Evolutionary conservation across 2,329 filamentous ascomycete species (phyloP), one percentile per base, ranked within the genome.

Genomic region (Phaeophleospora eucalypticola): DNA sequence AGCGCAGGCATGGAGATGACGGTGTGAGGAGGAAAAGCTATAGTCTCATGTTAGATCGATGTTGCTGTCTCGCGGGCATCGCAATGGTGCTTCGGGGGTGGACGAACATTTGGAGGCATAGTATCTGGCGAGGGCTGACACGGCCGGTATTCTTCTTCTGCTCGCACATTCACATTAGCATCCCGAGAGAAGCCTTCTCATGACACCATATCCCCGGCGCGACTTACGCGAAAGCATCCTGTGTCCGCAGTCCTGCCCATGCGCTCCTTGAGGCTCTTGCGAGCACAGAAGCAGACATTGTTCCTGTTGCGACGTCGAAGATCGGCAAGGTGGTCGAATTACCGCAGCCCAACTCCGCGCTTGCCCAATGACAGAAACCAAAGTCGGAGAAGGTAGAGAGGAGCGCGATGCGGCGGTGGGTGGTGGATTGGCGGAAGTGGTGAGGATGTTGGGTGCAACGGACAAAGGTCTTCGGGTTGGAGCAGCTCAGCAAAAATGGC

Each of bases 1-100:
- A 98, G 80, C 49, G 93, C 93, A 58, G 93, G 93, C 93, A 98
- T 98, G 78, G 83, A 93, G 76, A 98, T 84, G 71, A 98, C 78
- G 60, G 87, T 91, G 76, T 98, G 93, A 60, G 89, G 83, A 59
- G 93, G 94, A 77, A 88, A 97, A 41, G 91, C 94, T 93, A 76
- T 79, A 44, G n/a, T 45, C 60, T 19, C 16, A 45, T 48, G 51
- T 64, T 57, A 68, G 70, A 67, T 61, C 62, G 4, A 4, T 8
- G 17, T 37, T 21, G 6, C 9, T 34, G 12, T 37, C 20, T 32
- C 17, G 21, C 47, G 36, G 20, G 33, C 20, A 46, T 42, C 38
- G 41, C 40, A 21, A 39, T 21, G 41, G 24, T 21, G 20, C 42
- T 40, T 45, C 24, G 34, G 38, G 41, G 39, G 21, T 7, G 24